Conservation (phyloP, 768 basidiomycete species). For the Omphalotus guepiniiformis region DNA sequence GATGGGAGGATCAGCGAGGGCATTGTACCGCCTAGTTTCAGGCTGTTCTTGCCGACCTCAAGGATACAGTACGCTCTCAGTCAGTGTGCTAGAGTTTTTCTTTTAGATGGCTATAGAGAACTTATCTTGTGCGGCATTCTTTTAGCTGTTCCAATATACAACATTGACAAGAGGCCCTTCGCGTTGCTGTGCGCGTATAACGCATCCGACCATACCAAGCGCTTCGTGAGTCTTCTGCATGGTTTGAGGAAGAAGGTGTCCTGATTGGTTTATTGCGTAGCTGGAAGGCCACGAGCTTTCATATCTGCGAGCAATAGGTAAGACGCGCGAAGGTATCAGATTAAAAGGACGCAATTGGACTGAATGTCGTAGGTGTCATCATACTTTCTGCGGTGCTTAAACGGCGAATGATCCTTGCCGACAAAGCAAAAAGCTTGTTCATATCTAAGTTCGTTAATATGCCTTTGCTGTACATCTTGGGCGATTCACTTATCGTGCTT, state of each 20-base stretch:
- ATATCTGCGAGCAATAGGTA: conserved; percentile 86
- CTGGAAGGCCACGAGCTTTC: conserved; percentile 88
- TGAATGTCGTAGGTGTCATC: conserved; percentile 61
- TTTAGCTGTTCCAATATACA: conserved; percentile 86
- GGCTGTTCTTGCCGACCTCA: conserved; percentile 70
- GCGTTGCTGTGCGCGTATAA: conserved; percentile 91
- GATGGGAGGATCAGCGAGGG: conserved; percentile 89
- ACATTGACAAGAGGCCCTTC: conserved; percentile 89
- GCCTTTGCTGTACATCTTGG: not conserved
- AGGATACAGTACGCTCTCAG: conserved; percentile 86
- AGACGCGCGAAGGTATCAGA: conserved; percentile 1
- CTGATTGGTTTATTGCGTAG: conserved; percentile 33
- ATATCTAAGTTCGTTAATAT: conserved; percentile 71
- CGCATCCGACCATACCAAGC: conserved; percentile 71
- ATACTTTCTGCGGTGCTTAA: conserved; percentile 92
- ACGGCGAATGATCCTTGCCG: conserved; percentile 88
- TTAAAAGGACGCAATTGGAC: not conserved
- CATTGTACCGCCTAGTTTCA: conserved; percentile 77
- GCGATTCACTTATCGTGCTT: not conserved
- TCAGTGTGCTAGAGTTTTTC: conserved; percentile 35
- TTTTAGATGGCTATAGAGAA: not conserved
- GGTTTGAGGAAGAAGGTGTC: not conserved
- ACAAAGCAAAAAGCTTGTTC: conserved; percentile 90
- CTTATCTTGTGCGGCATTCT: too few species aligned
- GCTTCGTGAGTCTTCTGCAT: conserved; percentile 53